Evolutionary conservation across 345 rosid species (phyloP).

Genomic region (Ricinus communis): DNA sequence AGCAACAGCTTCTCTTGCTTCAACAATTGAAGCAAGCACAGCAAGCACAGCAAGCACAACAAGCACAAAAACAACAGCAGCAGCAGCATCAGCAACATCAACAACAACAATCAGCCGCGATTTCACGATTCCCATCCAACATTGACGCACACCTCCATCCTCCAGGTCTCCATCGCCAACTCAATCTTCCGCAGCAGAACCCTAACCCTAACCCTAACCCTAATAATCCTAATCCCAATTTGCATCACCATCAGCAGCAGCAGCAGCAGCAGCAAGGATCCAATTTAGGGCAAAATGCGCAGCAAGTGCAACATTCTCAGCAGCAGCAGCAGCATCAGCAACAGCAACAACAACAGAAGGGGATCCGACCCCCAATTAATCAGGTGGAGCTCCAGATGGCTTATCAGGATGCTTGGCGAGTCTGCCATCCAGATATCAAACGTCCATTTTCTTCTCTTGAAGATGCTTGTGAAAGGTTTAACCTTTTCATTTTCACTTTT

Average conservation of each 20-base stretch:
- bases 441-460: conserved; percentile 84
- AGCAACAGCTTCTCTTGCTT: conserved; percentile 57
- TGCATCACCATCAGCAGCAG: conserved; percentile 19
- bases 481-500: not conserved
- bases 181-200: conserved; percentile 38
- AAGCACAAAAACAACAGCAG: conserved; percentile 38
- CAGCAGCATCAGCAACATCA: too few species aligned
- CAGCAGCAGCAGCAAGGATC: conserved; percentile 28
- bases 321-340: conserved; percentile 22
- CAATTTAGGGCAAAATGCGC: conserved; percentile 32
- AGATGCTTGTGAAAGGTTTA: conserved; percentile 93
- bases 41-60: conserved; percentile 41
- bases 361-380: conserved; percentile 55
- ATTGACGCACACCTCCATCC: conserved; percentile 78
- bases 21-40: conserved; percentile 40
- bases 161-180: conserved; percentile 51
- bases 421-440: conserved; percentile 85
- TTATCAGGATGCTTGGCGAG: conserved; percentile 94
- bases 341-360: conserved; percentile 47
- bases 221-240: conserved; percentile 34
- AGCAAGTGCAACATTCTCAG: conserved; percentile 30
- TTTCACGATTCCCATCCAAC: conserved; percentile 92
- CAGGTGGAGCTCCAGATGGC: conserved; percentile 84
- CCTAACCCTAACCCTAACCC: conserved; percentile 29
- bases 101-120: conserved; percentile 77